A percentile compares a stretch with the other conserved stretches of the same genome.
These are phyloP conservation scores for Diophrys appendiculata DNA, from an alignment of 73 alveolate genomes.

Conservation along the genomic window DNA sequence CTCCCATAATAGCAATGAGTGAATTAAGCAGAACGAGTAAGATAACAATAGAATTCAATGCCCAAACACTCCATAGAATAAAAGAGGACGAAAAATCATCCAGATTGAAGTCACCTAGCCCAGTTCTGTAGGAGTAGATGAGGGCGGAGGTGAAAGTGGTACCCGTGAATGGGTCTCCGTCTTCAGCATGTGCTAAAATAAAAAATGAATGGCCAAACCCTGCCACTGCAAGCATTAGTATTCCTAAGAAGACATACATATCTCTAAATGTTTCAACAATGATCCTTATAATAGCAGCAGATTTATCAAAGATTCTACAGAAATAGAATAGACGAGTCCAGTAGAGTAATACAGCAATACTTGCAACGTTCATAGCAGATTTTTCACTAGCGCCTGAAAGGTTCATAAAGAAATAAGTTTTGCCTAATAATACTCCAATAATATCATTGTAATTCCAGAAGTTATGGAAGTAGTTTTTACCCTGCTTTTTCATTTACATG, in stretches of 20 bases:
- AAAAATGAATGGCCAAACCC: conserved; percentile 41
- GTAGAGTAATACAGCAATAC: conserved; percentile 15
- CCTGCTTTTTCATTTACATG: neutral
- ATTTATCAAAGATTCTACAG: conserved; percentile 30
- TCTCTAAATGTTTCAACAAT: conserved; percentile 36
- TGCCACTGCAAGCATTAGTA: conserved; percentile 18
- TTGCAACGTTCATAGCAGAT: conserved; percentile 13
- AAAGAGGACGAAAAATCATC: conserved; percentile 15
- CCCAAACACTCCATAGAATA: conserved; percentile 28
- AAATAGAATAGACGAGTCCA: conserved; percentile 38
- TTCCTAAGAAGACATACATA: conserved; percentile 30
- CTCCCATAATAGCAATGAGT: conserved; percentile 50
- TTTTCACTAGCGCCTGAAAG: neutral
- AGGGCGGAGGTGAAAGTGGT: conserved; percentile 7
- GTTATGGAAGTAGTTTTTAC: conserved; percentile 1
- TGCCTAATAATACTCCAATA: neutral
- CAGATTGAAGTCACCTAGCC: conserved; percentile 42
- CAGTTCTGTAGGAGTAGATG: conserved; percentile 36
- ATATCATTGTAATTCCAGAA: conserved; percentile 46
- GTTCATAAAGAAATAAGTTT: neutral
- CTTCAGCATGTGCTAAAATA: conserved; percentile 15
- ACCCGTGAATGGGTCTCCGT: conserved; percentile 5
- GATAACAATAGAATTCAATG: conserved; percentile 27
- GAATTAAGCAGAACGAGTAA: conserved; percentile 37
- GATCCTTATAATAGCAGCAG: conserved; percentile 36